A percentile compares a stretch with the other conserved stretches of the same genome.
These are phyloP conservation scores for Populus euphratica DNA, from an alignment of 345 rosid genomes.

Conservation along the genomic window DNA sequence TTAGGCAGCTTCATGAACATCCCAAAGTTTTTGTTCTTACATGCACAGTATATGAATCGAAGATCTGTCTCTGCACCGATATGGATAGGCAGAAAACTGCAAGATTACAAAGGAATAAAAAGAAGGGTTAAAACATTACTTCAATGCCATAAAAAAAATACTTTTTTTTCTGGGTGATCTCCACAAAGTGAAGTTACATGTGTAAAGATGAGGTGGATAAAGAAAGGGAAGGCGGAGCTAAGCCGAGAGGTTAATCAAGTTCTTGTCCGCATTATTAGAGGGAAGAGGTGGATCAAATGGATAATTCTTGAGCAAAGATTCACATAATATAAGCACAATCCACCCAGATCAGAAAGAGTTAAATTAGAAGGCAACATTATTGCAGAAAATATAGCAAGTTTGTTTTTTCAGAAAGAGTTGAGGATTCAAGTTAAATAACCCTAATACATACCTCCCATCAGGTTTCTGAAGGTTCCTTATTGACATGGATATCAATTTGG, in stretches of 20 bases:
- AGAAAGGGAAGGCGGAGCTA: background rate
- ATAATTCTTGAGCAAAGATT: background rate
- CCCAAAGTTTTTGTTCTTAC: conserved; percentile 42
- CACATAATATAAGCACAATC: background rate
- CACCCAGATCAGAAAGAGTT: background rate
- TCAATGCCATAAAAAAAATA: too few species aligned
- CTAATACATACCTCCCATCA: conserved; percentile 65
- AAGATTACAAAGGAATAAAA: conserved; percentile 10
- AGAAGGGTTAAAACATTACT: background rate
- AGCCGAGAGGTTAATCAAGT: background rate
- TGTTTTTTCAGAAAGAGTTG: background rate
- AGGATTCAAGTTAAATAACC: conserved; percentile 3
- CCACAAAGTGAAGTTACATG: background rate
- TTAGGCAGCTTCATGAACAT: background rate
- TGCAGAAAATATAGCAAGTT: background rate
- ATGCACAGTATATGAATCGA: conserved; percentile 85
- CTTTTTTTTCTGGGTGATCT: background rate
- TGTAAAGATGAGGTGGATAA: background rate
- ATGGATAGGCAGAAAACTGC: conserved; percentile 85
- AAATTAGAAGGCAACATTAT: background rate
- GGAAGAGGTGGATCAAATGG: background rate
- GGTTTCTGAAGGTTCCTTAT: conserved; percentile 81
- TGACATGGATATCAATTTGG: conserved; percentile 47
- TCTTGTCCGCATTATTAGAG: background rate
- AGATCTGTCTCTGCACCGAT: conserved; percentile 83